Percentiles rank a stretch among this genome's conserved stretches.
These are phyloP conservation scores for Ploettnerulaceae sp. DNA, from an alignment of 2,329 filamentous ascomycete genomes.

Conservation along the genomic window DNA sequence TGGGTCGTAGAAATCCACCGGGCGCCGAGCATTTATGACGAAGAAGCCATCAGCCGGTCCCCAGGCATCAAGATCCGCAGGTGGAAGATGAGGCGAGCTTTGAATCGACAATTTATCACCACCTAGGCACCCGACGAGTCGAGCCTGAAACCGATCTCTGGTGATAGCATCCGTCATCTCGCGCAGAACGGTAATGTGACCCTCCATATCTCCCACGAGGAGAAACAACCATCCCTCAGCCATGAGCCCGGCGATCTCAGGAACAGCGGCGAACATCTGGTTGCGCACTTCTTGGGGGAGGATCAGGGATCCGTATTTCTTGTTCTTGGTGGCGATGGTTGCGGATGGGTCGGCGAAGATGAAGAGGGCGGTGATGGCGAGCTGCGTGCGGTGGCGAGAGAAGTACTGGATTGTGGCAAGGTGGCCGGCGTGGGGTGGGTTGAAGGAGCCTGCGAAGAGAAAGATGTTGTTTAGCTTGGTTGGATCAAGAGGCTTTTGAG, in stretches of 20 bases:
- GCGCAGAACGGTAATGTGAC: not conserved
- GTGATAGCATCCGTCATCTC: not conserved
- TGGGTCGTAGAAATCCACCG: constrained; percentile 8
- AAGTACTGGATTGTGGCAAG: constrained; percentile 10
- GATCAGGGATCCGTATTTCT: not conserved
- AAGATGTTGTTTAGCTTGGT: not conserved
- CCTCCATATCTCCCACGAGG: not conserved
- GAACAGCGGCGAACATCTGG: not conserved
- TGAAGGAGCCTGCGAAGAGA: constrained; percentile 11
- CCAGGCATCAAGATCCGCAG: not conserved
- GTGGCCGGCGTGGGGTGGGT: constrained; percentile 9
- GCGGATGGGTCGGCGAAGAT: not conserved
- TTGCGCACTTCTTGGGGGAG: not conserved
- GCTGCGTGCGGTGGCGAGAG: not conserved
- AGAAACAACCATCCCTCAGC: not conserved
- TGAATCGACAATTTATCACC: not conserved
- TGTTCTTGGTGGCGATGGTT: not conserved
- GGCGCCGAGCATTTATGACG: constrained; percentile 3
- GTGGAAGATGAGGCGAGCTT: not conserved
- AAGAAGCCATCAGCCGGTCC: constrained; percentile 7
- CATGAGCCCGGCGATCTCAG: not conserved
- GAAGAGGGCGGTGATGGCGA: not conserved
- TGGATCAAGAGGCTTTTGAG: not conserved
- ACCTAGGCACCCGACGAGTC: constrained; percentile 1
- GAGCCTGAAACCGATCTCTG: no score